Base-by-base conservation (phyloP, 139 green algal genomes). In the Tetradesmus lagerheimii region DNA sequence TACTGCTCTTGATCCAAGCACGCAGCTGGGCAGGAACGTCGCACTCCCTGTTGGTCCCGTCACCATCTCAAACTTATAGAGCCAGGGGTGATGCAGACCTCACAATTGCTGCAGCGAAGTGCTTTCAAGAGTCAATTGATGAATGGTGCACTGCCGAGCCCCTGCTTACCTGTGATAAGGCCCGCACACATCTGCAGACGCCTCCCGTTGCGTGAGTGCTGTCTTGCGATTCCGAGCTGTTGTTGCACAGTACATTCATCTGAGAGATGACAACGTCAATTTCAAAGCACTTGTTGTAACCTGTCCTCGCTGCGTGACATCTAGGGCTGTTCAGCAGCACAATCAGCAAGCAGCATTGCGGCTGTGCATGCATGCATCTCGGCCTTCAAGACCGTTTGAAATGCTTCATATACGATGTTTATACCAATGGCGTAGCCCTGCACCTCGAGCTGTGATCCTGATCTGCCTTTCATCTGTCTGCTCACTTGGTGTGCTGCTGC, bases 191-290 rank as follows among this genome's bases (percentile, higher is more conserved):
- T n/a, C 8, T 71, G 57, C 57, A 71, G 57, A 71, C 57, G 57
- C 57, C 57, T 71, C 57, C 57, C 57, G 71, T 79, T 79, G 71
- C 71, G 71, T 79, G 31, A 38, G 31, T 79, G 29, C 71, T 79
- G 27, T 9, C 23, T 71, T 8, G 23, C 8, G 20, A n/a, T 9
- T 31, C 1, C 8, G 5, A 71, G 57, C 57, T 31, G 20, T 31
- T 71, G 23, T 71, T 18, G 47, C 47, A 62, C 12, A 62, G 47
- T 14, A 62, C 8, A 62, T 11, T 18, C 47, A 62, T 62, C 20
- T 9, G 9, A 14, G 20, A 23, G 47, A 20, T 62, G 12, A 23
- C 5, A 23, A 18, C 20, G 20, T 20, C 25, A 31, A 4, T 18
- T 31, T n/a, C 8, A 71, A 5, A 4, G 5, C 23, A 31, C 23